Evolutionary conservation across 129 eudicot species (phyloP), one percentile per base, ranked within the genome.

Genomic region (Chrysanthemum lavandulifolium): DNA sequence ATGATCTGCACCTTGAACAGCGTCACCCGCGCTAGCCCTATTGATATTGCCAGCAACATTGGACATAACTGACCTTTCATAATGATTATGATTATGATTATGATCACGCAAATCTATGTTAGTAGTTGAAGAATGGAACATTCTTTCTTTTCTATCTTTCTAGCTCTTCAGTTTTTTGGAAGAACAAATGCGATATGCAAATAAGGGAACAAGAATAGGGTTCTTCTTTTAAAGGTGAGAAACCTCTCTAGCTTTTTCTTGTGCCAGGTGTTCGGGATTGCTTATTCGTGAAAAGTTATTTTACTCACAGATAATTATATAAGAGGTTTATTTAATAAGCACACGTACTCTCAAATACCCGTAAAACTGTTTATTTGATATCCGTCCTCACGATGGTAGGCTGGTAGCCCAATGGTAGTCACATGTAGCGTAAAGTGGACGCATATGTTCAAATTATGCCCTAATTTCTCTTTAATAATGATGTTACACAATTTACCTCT

Each of bases 81-180:
- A 71, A 49, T 75, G 84, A 15, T 80, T 77, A 19, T 74, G 79
- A 19, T 66, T 77, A 60, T 74, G 81, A 62, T 64, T 54, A 55
- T 75, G 80, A 43, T 82, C 82, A 73, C 82, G 90, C 43, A 89
- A 76, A 80, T 79, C 82, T 85, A 84, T 86, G 73, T 76, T 66
- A 58, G 77, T 70, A 18, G 78, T 67, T 2, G 92, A 82, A 45
- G 92, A 78, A 61, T 88, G 97, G 97, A 91, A 91, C 96, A 91
- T 79, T 85, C 82, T 72, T 61, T 45, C 13, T 47, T 62, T 59
- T 40, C 47, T 6, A 40, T 6, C 73, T 77, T 57, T 84, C 76
- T 72, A 76, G 74, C 40, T 31, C 65, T 73, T 58, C 73, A 47
- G 78, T 82, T 82, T 81, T 82, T 84, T 86, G 27, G 77, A 76